phyloP scores from a whole-genome alignment of 1,284 basidiomycete species.

The Ganoderma lucidum region DNA sequence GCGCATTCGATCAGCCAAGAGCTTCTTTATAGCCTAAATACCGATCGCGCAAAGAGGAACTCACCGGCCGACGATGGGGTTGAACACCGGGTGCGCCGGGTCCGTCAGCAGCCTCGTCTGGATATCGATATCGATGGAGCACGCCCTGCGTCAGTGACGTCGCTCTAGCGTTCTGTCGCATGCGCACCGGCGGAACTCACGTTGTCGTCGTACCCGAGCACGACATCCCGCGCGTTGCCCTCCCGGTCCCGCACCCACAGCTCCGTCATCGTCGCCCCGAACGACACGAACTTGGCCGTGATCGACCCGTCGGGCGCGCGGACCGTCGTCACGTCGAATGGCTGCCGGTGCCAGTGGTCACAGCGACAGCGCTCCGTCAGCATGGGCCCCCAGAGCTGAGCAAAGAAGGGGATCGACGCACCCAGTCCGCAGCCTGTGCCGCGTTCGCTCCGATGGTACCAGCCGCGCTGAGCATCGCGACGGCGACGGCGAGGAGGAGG shows the following conservation, averaged over 20 bases:
- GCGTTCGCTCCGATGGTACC: neutral
- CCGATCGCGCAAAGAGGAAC: constrained; percentile 11
- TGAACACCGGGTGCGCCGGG: constrained; percentile 58
- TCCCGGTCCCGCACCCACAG: constrained; percentile 59
- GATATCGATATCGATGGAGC: no score
- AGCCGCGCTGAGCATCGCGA: neutral
- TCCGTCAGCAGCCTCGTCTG: constrained; percentile 51
- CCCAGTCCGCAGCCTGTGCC: constrained; percentile 26
- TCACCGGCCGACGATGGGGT: constrained; percentile 56
- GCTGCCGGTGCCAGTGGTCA: constrained; percentile 32
- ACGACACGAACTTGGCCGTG: constrained; percentile 60
- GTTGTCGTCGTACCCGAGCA: constrained; percentile 63
- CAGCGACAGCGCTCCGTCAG: neutral
- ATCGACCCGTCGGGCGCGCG: constrained; percentile 60
- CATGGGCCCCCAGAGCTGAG: neutral
- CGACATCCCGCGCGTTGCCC: constrained; percentile 54
- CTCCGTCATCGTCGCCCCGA: constrained; percentile 60
- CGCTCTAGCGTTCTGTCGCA: neutral
- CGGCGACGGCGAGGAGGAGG: no score
- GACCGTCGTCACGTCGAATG: constrained; percentile 57
- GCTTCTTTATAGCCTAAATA: neutral
- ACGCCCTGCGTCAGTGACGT: no score
- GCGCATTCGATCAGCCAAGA: neutral
- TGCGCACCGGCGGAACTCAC: constrained; percentile 37
- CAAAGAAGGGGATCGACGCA: constrained; percentile 5